A percentile compares a stretch with the other conserved stretches of the same genome.
Evolutionary conservation across 495 filamentous ascomycete genomes (phyloP).

Genomic region (Aspergillus egyptiacus): DNA sequence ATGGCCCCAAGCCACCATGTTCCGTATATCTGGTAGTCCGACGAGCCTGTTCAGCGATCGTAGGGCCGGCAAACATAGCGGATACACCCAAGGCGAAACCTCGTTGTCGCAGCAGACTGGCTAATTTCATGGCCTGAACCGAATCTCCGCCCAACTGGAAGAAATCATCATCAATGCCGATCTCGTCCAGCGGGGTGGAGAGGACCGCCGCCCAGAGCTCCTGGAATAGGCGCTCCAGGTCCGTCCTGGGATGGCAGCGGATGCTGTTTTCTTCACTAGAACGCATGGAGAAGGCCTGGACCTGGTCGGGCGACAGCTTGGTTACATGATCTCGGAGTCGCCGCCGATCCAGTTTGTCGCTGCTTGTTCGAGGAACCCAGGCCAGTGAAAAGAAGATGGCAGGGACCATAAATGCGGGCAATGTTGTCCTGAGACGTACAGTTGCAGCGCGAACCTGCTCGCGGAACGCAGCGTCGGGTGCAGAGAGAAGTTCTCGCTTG

Average conservation of each 20-base stretch:
- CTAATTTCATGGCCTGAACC: background rate
- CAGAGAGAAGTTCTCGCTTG: no score
- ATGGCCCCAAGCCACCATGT: no score
- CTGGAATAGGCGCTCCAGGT: background rate
- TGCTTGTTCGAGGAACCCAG: background rate
- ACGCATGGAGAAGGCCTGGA: background rate
- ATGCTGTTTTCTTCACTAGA: background rate
- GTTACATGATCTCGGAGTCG: background rate
- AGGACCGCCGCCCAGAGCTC: background rate
- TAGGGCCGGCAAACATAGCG: no score
- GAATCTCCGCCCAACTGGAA: background rate
- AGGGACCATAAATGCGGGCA: background rate
- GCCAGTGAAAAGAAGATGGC: background rate
- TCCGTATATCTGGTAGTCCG: no score
- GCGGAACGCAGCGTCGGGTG: no score
- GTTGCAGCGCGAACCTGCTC: no score
- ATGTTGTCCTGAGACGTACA: no score
- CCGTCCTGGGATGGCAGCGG: background rate
- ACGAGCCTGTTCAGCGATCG: no score
- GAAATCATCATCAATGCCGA: background rate
- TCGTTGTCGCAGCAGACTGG: no score
- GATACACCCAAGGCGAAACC: no score
- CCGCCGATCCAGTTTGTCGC: background rate
- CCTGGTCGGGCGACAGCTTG: background rate
- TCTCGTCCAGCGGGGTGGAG: no score